A percentile compares a stretch with the other conserved stretches of the same genome.
Evolutionary conservation across 164 flowering plant genomes (phyloP).

Genomic region (Saururus chinensis): DNA sequence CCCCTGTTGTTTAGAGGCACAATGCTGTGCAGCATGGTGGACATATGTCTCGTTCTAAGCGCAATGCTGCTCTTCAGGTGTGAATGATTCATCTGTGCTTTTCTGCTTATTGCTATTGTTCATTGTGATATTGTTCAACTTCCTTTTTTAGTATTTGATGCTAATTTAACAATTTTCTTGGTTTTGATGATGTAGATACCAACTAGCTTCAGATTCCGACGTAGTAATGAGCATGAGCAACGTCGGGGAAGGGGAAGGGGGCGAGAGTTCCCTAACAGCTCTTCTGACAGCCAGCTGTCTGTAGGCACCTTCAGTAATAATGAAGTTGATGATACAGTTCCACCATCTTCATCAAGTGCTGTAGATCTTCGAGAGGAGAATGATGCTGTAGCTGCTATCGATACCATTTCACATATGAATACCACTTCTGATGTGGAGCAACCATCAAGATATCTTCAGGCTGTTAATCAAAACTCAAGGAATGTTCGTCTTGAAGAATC

Average conservation of each 20-base stretch:
- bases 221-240: conserved; percentile 47
- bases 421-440: conserved; percentile 38
- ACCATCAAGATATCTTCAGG: conserved; percentile 68
- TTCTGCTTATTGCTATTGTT: background rate
- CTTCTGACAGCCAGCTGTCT: conserved; percentile 46
- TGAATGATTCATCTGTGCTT: conserved; percentile 4
- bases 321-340: conserved; percentile 27
- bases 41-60: conserved; percentile 80
- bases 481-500: conserved; percentile 44
- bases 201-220: conserved; percentile 67
- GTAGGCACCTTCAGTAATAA: conserved; percentile 59
- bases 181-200: conserved; percentile 48
- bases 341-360: conserved; percentile 16
- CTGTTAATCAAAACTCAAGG: conserved; percentile 38
- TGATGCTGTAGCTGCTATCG: conserved; percentile 33
- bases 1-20: conserved; percentile 49
- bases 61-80: conserved; percentile 89
- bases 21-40: conserved; percentile 84
- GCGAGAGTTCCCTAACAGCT: conserved; percentile 32
- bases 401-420: conserved; percentile 44
- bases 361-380: conserved; percentile 21
- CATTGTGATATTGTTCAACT: background rate
- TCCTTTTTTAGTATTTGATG: background rate
- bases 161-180: background rate
- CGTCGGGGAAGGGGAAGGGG: conserved; percentile 61